Conservation (phyloP, 495 filamentous ascomycete species). For the Penicillium odoratum region DNA sequence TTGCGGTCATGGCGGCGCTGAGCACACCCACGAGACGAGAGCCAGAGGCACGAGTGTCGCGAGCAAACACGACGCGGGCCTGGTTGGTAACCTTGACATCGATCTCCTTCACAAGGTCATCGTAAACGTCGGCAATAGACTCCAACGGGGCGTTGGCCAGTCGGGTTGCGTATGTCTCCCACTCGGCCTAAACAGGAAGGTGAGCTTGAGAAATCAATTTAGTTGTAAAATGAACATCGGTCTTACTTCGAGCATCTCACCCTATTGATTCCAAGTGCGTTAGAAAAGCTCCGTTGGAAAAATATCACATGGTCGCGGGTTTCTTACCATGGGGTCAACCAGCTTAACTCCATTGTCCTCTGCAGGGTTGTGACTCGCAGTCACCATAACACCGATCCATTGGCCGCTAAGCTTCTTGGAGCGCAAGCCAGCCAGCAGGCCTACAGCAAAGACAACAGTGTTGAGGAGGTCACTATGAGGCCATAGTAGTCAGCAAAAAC, state of each 20-base stretch:
- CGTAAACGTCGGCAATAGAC: slow-evolving; percentile 72
- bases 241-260: slow-evolving; percentile 89
- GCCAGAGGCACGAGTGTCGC: slow-evolving; percentile 91
- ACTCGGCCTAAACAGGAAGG: slow-evolving; percentile 55
- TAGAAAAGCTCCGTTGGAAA: neutral
- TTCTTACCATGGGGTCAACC: slow-evolving; percentile 83
- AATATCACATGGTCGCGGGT: neutral
- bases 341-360: slow-evolving; percentile 98
- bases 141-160: slow-evolving; percentile 82
- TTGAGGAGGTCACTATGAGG: slow-evolving; percentile 61
- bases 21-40: slow-evolving; percentile 77
- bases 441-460: slow-evolving; percentile 87
- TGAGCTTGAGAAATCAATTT: slow-evolving; percentile 8
- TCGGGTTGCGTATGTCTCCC: slow-evolving; percentile 84
- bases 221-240: neutral
- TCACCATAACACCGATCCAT: slow-evolving; percentile 98
- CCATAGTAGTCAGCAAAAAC: slow-evolving; percentile 26
- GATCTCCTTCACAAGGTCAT: slow-evolving; percentile 66
- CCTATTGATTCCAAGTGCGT: slow-evolving; percentile 43
- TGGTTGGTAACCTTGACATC: slow-evolving; percentile 70
- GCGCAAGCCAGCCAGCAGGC: slow-evolving; percentile 84
- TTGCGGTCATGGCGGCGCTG: slow-evolving; percentile 71
- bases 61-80: slow-evolving; percentile 82
- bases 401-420: slow-evolving; percentile 85
- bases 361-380: slow-evolving; percentile 95